Evolutionary conservation across 148 eudicot species (phyloP), one percentile per base, ranked within the genome.

Genomic region (Silene latifolia): DNA sequence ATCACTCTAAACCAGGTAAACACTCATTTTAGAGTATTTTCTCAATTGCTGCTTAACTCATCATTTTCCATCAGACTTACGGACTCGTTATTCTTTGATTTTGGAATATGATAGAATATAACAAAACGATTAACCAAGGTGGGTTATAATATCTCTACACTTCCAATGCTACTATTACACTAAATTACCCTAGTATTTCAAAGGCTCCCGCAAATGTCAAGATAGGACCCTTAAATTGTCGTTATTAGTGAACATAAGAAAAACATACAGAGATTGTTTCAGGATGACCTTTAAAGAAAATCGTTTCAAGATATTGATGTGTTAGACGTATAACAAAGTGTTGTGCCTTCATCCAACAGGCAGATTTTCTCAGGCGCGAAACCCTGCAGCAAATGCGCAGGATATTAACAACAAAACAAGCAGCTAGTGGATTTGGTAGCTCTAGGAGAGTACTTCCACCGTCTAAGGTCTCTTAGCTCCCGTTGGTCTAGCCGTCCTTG

Each of bases 1-100:
- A 83, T 89, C 78, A 89, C 92, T 74, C 91, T 92, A 4, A 84
- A 77, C 76, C 97, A 95, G 98, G 98, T 95, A 90, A 65, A 47
- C 6, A 62, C 63, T 25, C 69, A 42, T 48, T 23, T 42, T 10
- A 56, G 20, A 9, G 12, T 13, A 11, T 17, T 23, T 57, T 29
- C 67, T 57, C 72, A 11, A 57, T 32, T 17, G 23, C 19, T 23
- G 7, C 63, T 69, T 13, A 4, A 18, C n/a, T 64, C 32, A 13
- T 29, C 12, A 17, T 42, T 14, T 57, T 3, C 8, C 48, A 35
- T 3, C 39, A 35, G 39, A 35, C 39, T 3, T 35, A 35, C 39
- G 39, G 39, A 35, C 39, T 35, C 39, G 39, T 35, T 35, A 35
- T 35, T 35, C 39, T 35, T 35, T 35, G 4, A 4, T 35, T 35